Percentiles rank a stretch among this genome's conserved stretches.
Evolutionary conservation across 2,329 filamentous ascomycete species (phyloP).

Genomic region (Alternaria rosae): DNA sequence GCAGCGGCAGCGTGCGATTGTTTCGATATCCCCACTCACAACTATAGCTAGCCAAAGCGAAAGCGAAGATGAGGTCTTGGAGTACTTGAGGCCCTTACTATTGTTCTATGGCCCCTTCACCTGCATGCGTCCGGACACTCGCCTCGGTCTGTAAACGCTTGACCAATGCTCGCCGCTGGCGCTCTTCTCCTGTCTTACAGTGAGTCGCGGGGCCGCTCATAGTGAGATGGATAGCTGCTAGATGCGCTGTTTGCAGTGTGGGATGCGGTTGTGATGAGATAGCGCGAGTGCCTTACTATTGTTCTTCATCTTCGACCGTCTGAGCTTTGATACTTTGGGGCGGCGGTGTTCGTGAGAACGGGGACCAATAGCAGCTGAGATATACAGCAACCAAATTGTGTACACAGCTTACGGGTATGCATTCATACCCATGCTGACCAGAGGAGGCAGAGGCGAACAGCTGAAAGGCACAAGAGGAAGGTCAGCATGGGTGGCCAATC

Average conservation of each 20-base stretch:
- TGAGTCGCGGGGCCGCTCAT: constrained; percentile 2
- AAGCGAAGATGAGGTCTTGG: not conserved
- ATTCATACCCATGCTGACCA: not conserved
- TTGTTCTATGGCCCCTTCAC: constrained; percentile 29
- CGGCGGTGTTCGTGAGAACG: not conserved
- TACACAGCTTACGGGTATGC: not conserved
- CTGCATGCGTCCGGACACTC: constrained; percentile 4
- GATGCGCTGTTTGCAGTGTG: constrained; percentile 20
- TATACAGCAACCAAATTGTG: not conserved
- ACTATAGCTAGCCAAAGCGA: not conserved
- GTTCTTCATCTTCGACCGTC: constrained; percentile 34
- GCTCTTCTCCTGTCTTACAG: constrained; percentile 23
- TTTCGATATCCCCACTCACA: constrained; percentile 15
- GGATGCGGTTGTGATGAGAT: constrained; percentile 14
- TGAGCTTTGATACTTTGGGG: constrained; percentile 23
- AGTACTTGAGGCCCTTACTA: constrained; percentile 25
- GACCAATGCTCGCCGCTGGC: constrained; percentile 11
- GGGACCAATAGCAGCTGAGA: not conserved
- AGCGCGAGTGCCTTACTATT: constrained; percentile 44
- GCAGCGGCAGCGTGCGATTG: constrained; percentile 9
- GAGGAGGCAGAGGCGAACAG: not conserved
- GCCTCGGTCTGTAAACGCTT: constrained; percentile 7
- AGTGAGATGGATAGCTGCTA: not conserved
- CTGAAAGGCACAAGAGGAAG: not conserved
- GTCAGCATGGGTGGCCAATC: not conserved